Conservation (phyloP, 106 monocot species). For the Alisma plantagoaquatica region DNA sequence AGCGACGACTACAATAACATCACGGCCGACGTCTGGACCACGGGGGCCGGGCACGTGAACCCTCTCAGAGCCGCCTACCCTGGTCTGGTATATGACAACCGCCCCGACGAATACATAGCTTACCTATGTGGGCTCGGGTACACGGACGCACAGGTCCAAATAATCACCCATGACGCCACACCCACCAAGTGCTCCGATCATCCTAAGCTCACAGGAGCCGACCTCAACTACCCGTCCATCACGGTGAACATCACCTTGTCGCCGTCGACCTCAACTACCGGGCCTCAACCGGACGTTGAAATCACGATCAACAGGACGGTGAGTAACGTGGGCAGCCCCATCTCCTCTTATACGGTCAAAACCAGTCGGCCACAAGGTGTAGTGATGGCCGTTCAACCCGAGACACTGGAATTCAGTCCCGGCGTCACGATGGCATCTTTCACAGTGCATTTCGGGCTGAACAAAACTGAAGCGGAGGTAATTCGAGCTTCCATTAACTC, state of each 20-base stretch:
- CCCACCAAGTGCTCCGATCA: constrained; percentile 16
- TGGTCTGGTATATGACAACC: too few relatives aligned
- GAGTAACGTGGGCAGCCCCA: constrained; percentile 50
- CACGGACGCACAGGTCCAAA: constrained; percentile 35
- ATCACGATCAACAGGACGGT: constrained; percentile 28
- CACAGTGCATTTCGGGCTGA: constrained; percentile 6
- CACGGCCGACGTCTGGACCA: constrained; percentile 30
- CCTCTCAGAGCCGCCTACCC: constrained; percentile 40
- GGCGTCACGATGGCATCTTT: constrained; percentile 10
- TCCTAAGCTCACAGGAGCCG: constrained; percentile 17
- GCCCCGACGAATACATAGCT: too few relatives aligned
- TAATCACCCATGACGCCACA: constrained; percentile 46
- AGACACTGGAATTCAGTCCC: constrained; percentile 10
- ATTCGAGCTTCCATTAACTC: constrained; percentile 1
- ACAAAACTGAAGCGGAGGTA: background rate
- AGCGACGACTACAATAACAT: constrained; percentile 22
- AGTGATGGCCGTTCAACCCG: too few relatives aligned
- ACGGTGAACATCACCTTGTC: constrained; percentile 31
- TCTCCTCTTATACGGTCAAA: constrained; percentile 29
- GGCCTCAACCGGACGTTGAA: too few relatives aligned
- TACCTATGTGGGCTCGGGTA: constrained; percentile 61
- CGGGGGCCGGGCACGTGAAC: constrained; percentile 61
- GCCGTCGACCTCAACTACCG: background rate
- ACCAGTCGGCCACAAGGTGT: constrained; percentile 29
- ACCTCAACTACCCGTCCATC: constrained; percentile 78